phyloP scores from a whole-genome alignment of 2,329 filamentous ascomycete species.

The Colletotrichum sp. region DNA sequence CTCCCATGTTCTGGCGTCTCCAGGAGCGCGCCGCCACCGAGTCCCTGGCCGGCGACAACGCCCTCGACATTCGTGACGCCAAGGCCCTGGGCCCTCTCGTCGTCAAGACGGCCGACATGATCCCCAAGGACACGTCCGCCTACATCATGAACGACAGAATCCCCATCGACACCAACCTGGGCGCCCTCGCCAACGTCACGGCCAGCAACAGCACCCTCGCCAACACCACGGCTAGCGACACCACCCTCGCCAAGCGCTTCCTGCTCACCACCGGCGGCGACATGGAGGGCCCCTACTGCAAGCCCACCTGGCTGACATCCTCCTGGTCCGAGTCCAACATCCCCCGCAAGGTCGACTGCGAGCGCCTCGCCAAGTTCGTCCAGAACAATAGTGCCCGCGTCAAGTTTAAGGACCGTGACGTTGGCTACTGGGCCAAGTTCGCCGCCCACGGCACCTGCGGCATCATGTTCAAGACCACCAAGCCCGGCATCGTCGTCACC shows the following conservation, averaged over 20 bases:
- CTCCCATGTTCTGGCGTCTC: background rate
- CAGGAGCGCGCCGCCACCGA: background rate
- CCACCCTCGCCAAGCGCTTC: background rate
- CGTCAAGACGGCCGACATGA: background rate
- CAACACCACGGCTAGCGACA: background rate
- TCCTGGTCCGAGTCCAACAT: background rate
- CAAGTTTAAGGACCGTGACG: constrained; percentile 3
- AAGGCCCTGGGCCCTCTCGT: background rate
- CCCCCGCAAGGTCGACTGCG: background rate
- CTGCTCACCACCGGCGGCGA: background rate
- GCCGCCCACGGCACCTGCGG: constrained; percentile 9
- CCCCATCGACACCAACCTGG: background rate
- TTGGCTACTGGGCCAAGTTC: background rate
- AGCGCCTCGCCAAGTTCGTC: background rate
- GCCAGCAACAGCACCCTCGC: background rate
- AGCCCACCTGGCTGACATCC: background rate
- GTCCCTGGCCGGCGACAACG: background rate
- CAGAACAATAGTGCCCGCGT: background rate
- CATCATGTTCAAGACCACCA: background rate
- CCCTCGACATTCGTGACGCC: background rate
- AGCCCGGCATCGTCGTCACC: background rate
- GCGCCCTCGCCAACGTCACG: background rate
- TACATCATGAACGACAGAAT: background rate
- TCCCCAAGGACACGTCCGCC: constrained; percentile 7
- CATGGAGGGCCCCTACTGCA: background rate